Base-by-base conservation (phyloP, 2,329 filamentous ascomycete species). In the Sporothrix globosa region DNA sequence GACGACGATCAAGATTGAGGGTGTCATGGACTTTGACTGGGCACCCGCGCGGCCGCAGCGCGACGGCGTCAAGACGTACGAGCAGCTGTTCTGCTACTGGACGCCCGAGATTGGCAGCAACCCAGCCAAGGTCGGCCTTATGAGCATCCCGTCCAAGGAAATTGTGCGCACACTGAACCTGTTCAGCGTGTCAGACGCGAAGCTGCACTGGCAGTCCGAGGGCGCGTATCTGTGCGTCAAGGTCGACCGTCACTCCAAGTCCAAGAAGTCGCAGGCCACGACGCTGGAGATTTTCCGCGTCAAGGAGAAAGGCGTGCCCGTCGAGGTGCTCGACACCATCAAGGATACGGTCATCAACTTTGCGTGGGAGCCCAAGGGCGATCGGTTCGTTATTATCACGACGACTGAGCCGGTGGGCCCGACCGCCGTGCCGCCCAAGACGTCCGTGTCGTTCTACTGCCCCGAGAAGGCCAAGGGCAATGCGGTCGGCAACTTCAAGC, bases 291-390 rank as follows among this genome's bases (percentile, higher is more conserved):
- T 99, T 79, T 99, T 99, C 91, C 92, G 96, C 72, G 88, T 99
- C 76, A 90, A 89, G 80, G 96, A 99, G 82, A 99, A 99, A 88
- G 95, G 96, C 75, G 96, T 99, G 2, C 96, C 96, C 0, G 95
- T 99, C 69, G 96, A 99, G 81, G 96, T 98, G 70, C 93, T 99
- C 67, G 96, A 99, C 81, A 93, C 91, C 69, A 92, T 99, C 82
- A 98, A 98, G 83, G 96, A 98, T 78, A 97, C 94, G 0, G 96
- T 99, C 76, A 97, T 99, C 83, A 99, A 99, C 85, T 99, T 99
- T 79, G 93, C 96, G 11, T 99, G 96, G 96, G 96, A 99, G 79
- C 96, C 96, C 73, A 97, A 97, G 84, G 96, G 96, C 73, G 94
- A 97, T 80, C 91, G 96, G 52, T 99, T 99, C 80, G 93, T 97